A percentile compares a stretch with the other conserved stretches of the same genome.
Conservation (phyloP, 2,329 filamentous ascomycete genomes). For the Arachnomyces sp. region DNA sequence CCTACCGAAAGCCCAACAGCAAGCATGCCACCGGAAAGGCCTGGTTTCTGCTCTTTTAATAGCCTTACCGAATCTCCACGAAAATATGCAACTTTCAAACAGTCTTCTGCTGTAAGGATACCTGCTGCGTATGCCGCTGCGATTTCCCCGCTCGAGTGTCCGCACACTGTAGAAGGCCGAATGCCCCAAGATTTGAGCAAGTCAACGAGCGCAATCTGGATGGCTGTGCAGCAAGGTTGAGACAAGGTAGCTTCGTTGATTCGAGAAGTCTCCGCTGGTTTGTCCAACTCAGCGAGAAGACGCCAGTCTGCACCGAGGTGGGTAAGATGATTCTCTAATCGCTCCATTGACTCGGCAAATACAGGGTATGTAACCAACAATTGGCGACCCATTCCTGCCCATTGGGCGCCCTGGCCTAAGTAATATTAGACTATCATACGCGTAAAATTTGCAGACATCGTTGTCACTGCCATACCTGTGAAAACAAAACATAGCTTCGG, state of each 20-base stretch:
- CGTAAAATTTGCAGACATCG: too few species aligned
- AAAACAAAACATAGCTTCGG: conserved; percentile 10
- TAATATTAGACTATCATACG: too few species aligned
- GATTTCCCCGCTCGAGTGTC: conserved; percentile 45
- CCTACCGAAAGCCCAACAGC: conserved; percentile 9
- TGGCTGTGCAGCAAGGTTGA: conserved; percentile 28
- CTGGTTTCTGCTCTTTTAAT: neutral
- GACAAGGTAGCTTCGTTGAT: conserved; percentile 7
- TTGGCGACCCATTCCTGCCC: conserved; percentile 22
- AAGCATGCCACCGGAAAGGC: conserved; percentile 13
- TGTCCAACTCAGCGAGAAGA: conserved; percentile 7
- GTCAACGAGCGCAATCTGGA: conserved; percentile 41
- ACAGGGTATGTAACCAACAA: neutral
- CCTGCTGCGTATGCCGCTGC: conserved; percentile 40
- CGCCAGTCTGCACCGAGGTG: conserved; percentile 19
- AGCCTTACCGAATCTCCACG: conserved; percentile 21
- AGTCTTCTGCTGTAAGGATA: conserved; percentile 33
- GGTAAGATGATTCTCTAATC: conserved; percentile 17
- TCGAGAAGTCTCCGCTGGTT: conserved; percentile 3
- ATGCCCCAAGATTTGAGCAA: conserved; percentile 39
- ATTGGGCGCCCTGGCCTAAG: conserved; percentile 14
- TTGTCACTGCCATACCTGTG: too few species aligned
- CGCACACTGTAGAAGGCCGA: conserved; percentile 31
- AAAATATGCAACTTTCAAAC: conserved; percentile 35
- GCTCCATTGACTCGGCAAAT: conserved; percentile 13